phyloP scores from a whole-genome alignment of 1,139 yeast genomes.

The Keqinozyma sinolaborantium region DNA sequence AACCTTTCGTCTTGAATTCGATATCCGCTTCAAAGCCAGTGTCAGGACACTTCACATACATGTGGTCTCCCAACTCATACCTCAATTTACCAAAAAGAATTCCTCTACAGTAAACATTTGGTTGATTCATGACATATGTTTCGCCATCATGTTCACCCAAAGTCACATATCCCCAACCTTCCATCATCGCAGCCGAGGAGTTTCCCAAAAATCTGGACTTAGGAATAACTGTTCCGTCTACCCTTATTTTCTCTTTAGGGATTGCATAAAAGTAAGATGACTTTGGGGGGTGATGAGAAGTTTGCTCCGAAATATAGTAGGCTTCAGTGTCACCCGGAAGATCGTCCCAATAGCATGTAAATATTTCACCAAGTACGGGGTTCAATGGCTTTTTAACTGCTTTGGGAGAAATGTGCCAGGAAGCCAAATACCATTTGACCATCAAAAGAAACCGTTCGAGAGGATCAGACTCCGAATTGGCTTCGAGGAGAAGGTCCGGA shows the following conservation, averaged over 20 bases:
- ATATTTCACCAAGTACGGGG: constrained; percentile 90
- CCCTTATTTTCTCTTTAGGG: constrained; percentile 77
- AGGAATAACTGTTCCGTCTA: constrained; percentile 87
- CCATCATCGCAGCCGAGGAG: constrained; percentile 97
- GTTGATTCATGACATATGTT: constrained; percentile 79
- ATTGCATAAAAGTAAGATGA: constrained; percentile 87
- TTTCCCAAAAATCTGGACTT: constrained; percentile 87
- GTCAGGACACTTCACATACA: constrained; percentile 64
- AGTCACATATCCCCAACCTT: constrained; percentile 75
- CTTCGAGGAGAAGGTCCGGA: constrained; percentile 71
- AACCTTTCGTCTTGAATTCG: constrained; percentile 93
- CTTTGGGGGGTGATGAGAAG: constrained; percentile 98
- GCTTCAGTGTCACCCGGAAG: constrained; percentile 66
- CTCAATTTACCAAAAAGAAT: constrained; percentile 85
- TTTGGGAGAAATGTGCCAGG: constrained; percentile 98
- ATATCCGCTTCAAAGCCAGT: constrained; percentile 70
- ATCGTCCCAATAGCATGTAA: constrained; percentile 88
- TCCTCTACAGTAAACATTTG: constrained; percentile 95
- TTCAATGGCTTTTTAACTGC: constrained; percentile 96
- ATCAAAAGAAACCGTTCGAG: constrained; percentile 67
- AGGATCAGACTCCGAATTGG: constrained; percentile 58
- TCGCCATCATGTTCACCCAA: constrained; percentile 65
- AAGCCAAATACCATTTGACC: constrained; percentile 85
- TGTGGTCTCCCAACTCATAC: constrained; percentile 89
- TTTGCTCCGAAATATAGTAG: constrained; percentile 86